These are phyloP conservation scores for Elongisporangium senticosum DNA, from an alignment of 352 stramenopile genomes.

Conservation along the genomic window DNA sequence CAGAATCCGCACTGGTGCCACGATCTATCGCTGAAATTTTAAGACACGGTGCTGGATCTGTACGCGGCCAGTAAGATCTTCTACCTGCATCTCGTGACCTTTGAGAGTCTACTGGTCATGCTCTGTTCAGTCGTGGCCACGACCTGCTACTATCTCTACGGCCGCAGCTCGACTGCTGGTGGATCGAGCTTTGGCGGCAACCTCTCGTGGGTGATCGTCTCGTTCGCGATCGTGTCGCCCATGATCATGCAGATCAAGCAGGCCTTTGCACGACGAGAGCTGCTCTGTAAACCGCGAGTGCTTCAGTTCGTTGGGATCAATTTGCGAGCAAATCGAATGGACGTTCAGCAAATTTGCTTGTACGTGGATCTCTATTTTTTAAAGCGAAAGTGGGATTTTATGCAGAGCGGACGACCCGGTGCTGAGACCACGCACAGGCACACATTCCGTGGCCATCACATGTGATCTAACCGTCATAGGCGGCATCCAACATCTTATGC, in stretches of 20 bases:
- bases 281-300: conserved; percentile 4
- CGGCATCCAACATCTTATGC: too few relatives aligned
- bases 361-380: too few relatives aligned
- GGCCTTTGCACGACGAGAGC: conserved; percentile 66
- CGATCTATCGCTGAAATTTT: conserved; percentile 27
- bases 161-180: conserved; percentile 21
- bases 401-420: too few relatives aligned
- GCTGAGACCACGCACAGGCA: too few relatives aligned
- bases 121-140: conserved; percentile 54
- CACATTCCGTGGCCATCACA: too few relatives aligned
- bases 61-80: conserved; percentile 79
- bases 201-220: conserved; percentile 80
- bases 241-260: conserved; percentile 89
- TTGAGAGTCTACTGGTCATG: conserved; percentile 73
- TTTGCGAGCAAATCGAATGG: too few relatives aligned
- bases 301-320: too few relatives aligned
- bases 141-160: conserved; percentile 64
- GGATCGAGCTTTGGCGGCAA: conserved; percentile 64
- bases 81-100: conserved; percentile 63
- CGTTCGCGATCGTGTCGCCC: conserved; percentile 75
- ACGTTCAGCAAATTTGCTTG: too few relatives aligned
- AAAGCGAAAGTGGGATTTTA: too few relatives aligned
- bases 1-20: too few relatives aligned
- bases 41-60: conserved; percentile 62
- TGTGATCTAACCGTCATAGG: too few relatives aligned